Evolutionary conservation across 169 alveolate genomes (phyloP), one percentile per base, ranked within the genome.

Genomic region (Cryptosporidium tyzzeri): DNA sequence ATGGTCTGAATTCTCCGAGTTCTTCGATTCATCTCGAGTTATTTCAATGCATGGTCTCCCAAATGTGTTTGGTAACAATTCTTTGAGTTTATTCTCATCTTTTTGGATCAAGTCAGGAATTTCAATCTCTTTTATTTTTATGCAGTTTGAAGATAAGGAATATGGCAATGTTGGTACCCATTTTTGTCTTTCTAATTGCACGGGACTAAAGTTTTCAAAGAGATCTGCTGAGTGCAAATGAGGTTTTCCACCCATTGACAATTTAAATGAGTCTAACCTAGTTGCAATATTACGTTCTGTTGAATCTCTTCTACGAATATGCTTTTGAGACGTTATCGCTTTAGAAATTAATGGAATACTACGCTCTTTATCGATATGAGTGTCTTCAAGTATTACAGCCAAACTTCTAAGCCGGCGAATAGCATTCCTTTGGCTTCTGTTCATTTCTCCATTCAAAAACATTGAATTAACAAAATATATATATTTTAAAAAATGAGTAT

Each of bases 181-280:
- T 55, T 62, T 84, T 67, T 86, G 92, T 45, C 94, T 69, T 68
- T 92, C 94, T 50, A 91, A 84, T 85, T 92, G 94, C 33, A 92
- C 91, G 12, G 94, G 94, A 50, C 94, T 92, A 21, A 92, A 87
- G 84, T 92, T 91, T 61, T 92, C 94, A 87, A 91, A 91, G 53
- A 92, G 70, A 21, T 92, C 92, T 18, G 94, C 93, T 16, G 94
- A 92, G 65, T 92, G 93, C 0, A 92, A 87, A 70, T 92, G 94
- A 48, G 92, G 93, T 61, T 92, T 92, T 12, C 89, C 89, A 3
- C 89, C 89, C 89, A 80, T 80, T 16, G 80, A 62, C n/a, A 80
- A 33, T 65, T 39, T 80, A 21, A 80, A 80, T 23, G 89, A 80
- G 62, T 80, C 89, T 6, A 80, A 50, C 33, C 89, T 59, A 23